Percentiles rank a stretch among this genome's conserved stretches.
Conservation (phyloP, 2,329 filamentous ascomycete genomes). For the Talaromyces atroroseus region DNA sequence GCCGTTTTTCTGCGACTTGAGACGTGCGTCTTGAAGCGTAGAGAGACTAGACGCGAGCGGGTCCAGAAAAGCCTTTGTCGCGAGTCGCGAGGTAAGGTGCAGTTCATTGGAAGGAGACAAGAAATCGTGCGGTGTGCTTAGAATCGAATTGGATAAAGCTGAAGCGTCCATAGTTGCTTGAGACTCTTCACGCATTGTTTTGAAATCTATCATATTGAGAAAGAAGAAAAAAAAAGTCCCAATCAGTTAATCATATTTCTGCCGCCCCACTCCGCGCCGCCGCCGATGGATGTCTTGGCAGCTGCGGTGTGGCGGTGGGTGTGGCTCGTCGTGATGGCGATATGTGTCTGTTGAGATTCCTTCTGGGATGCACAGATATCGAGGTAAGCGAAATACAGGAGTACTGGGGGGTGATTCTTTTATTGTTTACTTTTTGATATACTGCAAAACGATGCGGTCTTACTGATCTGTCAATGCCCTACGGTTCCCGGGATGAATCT, state of each 20-base stretch:
- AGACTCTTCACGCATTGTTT: not conserved
- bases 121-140: constrained; percentile 64
- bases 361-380: too few species aligned
- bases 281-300: not conserved
- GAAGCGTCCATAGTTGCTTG: not conserved
- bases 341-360: too few species aligned
- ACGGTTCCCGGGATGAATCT: too few species aligned
- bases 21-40: constrained; percentile 63
- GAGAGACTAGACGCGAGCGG: constrained; percentile 68
- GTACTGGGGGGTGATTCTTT: too few species aligned
- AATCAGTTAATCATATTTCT: not conserved
- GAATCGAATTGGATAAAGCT: constrained; percentile 31
- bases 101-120: constrained; percentile 66
- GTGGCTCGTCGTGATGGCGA: not conserved
- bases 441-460: too few species aligned
- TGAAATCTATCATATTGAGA: not conserved
- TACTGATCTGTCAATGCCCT: too few species aligned
- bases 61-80: constrained; percentile 77
- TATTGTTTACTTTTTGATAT: too few species aligned
- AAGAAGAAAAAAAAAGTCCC: not conserved
- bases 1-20: constrained; percentile 55
- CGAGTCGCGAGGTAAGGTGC: constrained; percentile 62
- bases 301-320: constrained; percentile 2
- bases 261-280: not conserved
- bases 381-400: too few species aligned